Evolutionary conservation across 164 flowering plant genomes (phyloP), one percentile per base, ranked within the genome.

Genomic region (Tinospora cordifolia): DNA sequence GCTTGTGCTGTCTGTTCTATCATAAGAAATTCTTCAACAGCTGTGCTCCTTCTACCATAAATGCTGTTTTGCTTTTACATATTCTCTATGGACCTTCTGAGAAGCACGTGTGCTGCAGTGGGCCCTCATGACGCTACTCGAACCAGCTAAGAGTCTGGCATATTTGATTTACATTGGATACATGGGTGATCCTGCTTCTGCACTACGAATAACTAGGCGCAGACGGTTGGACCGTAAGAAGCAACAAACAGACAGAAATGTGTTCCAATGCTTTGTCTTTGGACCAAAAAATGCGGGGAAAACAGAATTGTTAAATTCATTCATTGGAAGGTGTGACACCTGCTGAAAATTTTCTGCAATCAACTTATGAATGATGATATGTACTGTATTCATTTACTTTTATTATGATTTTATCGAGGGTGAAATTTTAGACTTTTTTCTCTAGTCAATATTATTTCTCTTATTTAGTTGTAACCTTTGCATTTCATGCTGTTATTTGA

Each of bases 211-310:
- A 38, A 92, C 98, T 39, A 84, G 91, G 76, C 85, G 79, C 75
- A 86, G 98, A 70, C 80, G 84, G 3, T 8, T 83, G 54, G 97
- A 95, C 75, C 88, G 96, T 30, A 92, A 87, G 76, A 88, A 87
- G 81, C 87, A 88, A 77, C 96, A 87, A 51, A 74, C 90, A 11
- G 97, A 89, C 26, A 84, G 98, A 83, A 89, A 88, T 77, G 96
- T 92, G 72, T 85, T 80, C 81, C 98, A 92, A 71, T 95, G 99
- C 78, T 92, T 87, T 81, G 96, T 95, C 70, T 90, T 92, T 85
- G 99, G 99, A 64, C 98, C 99, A 22, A 83, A 76, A 76, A 83
- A 80, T 72, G 84, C 96, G 72, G 99, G 99, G 49, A 95, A 95
- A 47, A 87, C 98, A 66, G 84, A 90, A 41, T 72, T 95, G 64